Percentiles rank a stretch among this genome's conserved stretches.
Evolutionary conservation across 352 stramenopile genomes (phyloP).

Genomic region (Phytophthora palmivora): DNA sequence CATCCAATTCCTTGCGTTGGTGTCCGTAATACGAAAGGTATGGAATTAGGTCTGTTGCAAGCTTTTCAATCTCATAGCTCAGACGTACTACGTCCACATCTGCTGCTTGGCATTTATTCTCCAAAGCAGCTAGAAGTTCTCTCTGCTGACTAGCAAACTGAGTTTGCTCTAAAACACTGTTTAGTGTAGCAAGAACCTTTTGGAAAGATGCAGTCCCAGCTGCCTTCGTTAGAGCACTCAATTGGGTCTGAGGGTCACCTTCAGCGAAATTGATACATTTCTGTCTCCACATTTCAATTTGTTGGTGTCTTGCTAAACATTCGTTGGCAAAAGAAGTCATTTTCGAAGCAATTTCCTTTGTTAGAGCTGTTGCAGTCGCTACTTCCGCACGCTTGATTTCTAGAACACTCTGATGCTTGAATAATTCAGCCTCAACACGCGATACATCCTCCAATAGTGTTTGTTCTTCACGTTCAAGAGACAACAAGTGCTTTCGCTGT

Average conservation of each 20-base stretch:
- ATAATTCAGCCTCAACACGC: constrained; percentile 17
- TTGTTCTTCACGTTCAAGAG: constrained; percentile 40
- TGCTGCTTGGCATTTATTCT: constrained; percentile 36
- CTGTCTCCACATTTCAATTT: constrained; percentile 53
- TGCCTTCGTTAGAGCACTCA: constrained; percentile 17
- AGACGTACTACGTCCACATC: constrained; percentile 44
- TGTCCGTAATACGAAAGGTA: constrained; percentile 50
- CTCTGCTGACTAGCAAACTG: constrained; percentile 16
- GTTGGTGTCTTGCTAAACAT: constrained; percentile 54
- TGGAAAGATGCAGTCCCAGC: constrained; percentile 39
- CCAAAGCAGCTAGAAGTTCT: constrained; percentile 34
- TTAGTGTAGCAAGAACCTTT: constrained; percentile 17
- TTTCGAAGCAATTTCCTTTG: constrained; percentile 20
- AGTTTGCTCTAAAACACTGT: constrained; percentile 16
- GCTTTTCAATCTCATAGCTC: constrained; percentile 32
- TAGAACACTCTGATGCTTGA: constrained; percentile 7
- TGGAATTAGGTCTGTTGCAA: constrained; percentile 40
- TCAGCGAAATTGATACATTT: constrained; percentile 37
- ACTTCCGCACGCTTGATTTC: constrained; percentile 10
- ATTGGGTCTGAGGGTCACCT: constrained; percentile 9
- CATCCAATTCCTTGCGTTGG: constrained; percentile 46
- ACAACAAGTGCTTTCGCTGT: constrained; percentile 23
- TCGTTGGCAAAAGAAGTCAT: constrained; percentile 50
- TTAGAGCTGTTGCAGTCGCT: constrained; percentile 7
- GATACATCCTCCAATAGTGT: constrained; percentile 19